Base-by-base conservation (phyloP, 768 basidiomycete species). In the Chalciporus chontae region DNA sequence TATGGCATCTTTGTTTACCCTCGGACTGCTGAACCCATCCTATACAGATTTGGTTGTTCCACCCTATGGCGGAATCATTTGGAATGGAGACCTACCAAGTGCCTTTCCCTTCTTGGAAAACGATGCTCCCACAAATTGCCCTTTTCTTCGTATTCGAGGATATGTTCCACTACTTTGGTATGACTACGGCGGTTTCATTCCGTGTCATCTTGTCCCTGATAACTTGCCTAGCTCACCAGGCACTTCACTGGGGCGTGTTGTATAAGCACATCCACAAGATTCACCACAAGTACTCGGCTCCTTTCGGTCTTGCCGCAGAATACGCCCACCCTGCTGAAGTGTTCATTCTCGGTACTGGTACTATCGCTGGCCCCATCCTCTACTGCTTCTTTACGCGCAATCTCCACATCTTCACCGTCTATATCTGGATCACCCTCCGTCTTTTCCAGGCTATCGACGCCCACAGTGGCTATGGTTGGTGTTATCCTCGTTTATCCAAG, bases 321-420 rank as follows among this genome's bases (percentile, higher is more conserved):
- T 98, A 97, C 65, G 94, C 96, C 1, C 96, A 99, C 70, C 96
- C 96, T 0, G 83, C 92, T 10, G 96, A 99, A 69, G 90, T 95
- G 46, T 83, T 96, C 66, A 93, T 97, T 58, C 85, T 98, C 46
- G 94, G 94, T 21, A 81, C 84, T 15, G 96, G 95, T 29, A 96
- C 95, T 3, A 83, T 99, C 55, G 76, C 77, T 27, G 93, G 93
- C 3, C 95, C 95, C 3, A 70, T 97, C 38, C 73, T 95, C 47
- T 96, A 88, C 74, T 90, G 87, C 71, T 81, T 72, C 72, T 80
- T 89, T 65, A 83, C 82, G 24, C 70, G 71, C 38, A 68, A 72
- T 48, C 76, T 98, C 41, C 96, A 99, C 74, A 91, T 99, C 61
- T 59, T 94, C 61, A 90, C 94, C 11, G 85, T 98, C 60, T 96